Evolutionary conservation across 345 rosid genomes (phyloP), one percentile per base, ranked within the genome.

Genomic region (Corymbia maculata): DNA sequence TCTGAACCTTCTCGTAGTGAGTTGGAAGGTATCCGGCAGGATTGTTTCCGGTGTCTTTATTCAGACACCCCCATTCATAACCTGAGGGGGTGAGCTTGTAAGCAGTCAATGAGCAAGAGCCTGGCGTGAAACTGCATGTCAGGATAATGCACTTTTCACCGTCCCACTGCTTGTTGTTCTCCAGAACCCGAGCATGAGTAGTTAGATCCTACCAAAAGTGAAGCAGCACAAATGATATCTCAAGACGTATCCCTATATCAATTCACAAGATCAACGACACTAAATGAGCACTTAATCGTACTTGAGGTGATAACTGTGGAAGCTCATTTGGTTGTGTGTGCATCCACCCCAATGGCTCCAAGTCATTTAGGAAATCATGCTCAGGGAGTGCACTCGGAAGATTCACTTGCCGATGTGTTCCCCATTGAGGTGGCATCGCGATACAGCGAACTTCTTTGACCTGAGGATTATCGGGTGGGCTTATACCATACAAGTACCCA

Each of bases 301-400:
- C 99, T 95, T 96, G 98, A 75, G 99, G 99, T 17, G 99, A 98
- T 85, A 98, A 87, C 88, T 98, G 99, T 57, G 99, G 99, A 87
- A 98, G 98, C 93, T 98, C 99, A 85, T 98, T 98, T 13, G 99
- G 99, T 57, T 98, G 99, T 19, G 99, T 97, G 91, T 97, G 99
- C 96, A 98, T 93, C 99, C 98, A 98, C 88, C 99, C 99, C 93
- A 98, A 86, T 59, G 99, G 99, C 94, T 98, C 99, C 52, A 98
- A 93, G 92, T 95, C 98, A 52, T 92, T 95, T 53, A 98, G 87
- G 93, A 97, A 97, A 66, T 96, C 99, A 88, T 98, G 98, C 91
- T 98, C 99, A 47, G 99, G 99, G 86, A 98, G 99, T 68, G 97
- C 89, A 4, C 96, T 94, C 42, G 99, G 99, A 49, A 97, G 93